Evolutionary conservation across 192 early-diverging fungal genomes (phyloP), one percentile per base, ranked within the genome.

Genomic region (Entomortierella beljakovae): DNA sequence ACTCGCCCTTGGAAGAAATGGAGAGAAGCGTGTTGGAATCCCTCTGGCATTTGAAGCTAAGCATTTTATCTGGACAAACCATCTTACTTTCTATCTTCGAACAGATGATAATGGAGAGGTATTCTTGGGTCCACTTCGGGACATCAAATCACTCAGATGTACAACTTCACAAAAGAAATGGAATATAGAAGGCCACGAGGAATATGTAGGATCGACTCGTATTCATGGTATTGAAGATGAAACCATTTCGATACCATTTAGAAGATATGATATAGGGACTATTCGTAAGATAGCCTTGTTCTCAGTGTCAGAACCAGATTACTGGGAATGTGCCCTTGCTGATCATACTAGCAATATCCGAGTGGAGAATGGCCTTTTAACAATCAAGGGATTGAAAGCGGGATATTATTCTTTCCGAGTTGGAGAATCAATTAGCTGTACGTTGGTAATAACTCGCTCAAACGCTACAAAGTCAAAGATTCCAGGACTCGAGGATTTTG

Each of bases 1-100:
- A 37, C 62, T 77, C 23, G 74, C 72, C 3, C 52, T 81, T 18
- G 83, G 83, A 23, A 82, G 74, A 46, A 84, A 84, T 49, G 75
- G 85, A 23, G 85, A 86, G 52, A 60, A 64, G 3, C 65, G 72
- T 20, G 35, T 54, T 9, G 50, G 77, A 26, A 60, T 60, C 1
- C 46, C 64, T 4, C 51, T 82, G 1, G 58, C 32, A 6, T 46
- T 87, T 35, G 25, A 48, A 26, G 33, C 82, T 16, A 53, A 57
- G 2, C 82, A 83, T 34, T 62, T 49, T 0, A 54, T 77, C 25
- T 48, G 58, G 23, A 16, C 0, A 3, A 16, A 42, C 8, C 16
- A 11, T 5, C 68, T 81, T n/a, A 50, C 9, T 10, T 37, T 70
- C 13, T 48, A 31, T 13, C 34, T 86, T 50, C 72, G 80, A 26